Evolutionary conservation across 371 early-diverging fungal genomes (phyloP), one percentile per base, ranked within the genome.

Genomic region (Cladochytrium tenue): DNA sequence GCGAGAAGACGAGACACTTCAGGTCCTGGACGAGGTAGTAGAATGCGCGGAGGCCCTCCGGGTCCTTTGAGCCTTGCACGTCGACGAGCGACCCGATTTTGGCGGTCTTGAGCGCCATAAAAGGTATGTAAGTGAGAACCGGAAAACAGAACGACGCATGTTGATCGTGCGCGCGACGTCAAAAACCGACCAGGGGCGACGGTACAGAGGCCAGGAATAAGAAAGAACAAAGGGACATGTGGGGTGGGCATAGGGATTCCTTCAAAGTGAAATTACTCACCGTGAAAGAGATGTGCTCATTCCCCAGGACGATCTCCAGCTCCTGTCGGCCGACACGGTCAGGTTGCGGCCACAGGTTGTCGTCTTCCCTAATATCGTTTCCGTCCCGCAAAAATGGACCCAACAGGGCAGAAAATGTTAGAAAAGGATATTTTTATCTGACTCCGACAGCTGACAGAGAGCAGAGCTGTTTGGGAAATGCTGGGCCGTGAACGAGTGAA

Each of bases 21-120:
- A 98, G 85, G 76, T 98, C 97, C 78, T 98, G 97, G n/a, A 96
- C 90, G 60, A 98, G 79, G 74, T 95, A 98, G 73, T 98, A 97
- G 63, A 97, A 94, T 26, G 89, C 89, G 31, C 92, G 90, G 30
- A 98, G 83, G 27, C 96, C 97, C 58, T 96, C 96, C 15, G 97
- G 95, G 72, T 98, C 98, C 53, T 92, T 83, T 63, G 92, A 91
- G 10, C 89, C 86, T 56, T 90, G 88, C 0, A 96, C 93, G 67
- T 98, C 96, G 2, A 88, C 89, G 62, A 98, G 82, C 4, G 96
- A 94, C 2, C 93, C 90, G 34, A 98, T 86, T 74, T 95, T 95
- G 60, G 93, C 83, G 0, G 97, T 95, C 90, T 94, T 7, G 36
- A 63, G 20, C 53, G 66, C 27, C 17, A 53, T 23, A 28, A 28